Base-by-base conservation (phyloP, 768 basidiomycete species). In the Hygrophoropsis aurantiaca region DNA sequence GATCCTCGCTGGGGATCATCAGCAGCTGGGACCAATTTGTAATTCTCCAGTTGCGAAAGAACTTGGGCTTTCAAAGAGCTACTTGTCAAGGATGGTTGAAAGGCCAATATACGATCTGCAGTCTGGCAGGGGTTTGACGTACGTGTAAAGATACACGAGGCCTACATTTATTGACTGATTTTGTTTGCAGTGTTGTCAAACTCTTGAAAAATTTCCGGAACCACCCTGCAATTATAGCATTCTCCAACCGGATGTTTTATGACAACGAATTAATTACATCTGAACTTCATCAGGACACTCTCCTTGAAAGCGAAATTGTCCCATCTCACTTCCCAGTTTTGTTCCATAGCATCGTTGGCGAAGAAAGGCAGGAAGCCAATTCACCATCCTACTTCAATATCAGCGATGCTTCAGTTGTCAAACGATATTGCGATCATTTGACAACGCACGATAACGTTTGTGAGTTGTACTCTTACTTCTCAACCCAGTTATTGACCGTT, bases 171-270 rank as follows among this genome's bases (percentile, higher is more conserved):
- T 16, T 10, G 2, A 24, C 4, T 27, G n/a, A n/a, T 30, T 30
- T 30, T 13, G 13, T 13, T 30, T 13, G 11, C 43, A 82, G 81
- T 5, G 72, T 81, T 52, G 77, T 79, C n/a, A 81, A 82, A 57
- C 68, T 84, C 9, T 56, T 79, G 30, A 79, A 79, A 60, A 81
- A 82, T 59, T 83, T 77, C 67, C 58, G 81, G 10, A 81, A 78
- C 3, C 82, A 84, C 52, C 62, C 65, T 3, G 68, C 69, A 7
- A 84, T 86, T 37, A 61, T 85, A 16, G 47, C 67, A 3, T 84
- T 78, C 62, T 73, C 82, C 1, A 85, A 85, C 51, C 60, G 73
- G n/a, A 49, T 56, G 40, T 69, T 74, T 51, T 74, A 74, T 53
- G 52, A 57, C 7, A 57, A 57, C 32, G 67, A 66, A 10, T 63